Evolutionary conservation across 78 protist genomes (phyloP).

Genomic region (slime mould (Dictyostelium discoideum)): DNA sequence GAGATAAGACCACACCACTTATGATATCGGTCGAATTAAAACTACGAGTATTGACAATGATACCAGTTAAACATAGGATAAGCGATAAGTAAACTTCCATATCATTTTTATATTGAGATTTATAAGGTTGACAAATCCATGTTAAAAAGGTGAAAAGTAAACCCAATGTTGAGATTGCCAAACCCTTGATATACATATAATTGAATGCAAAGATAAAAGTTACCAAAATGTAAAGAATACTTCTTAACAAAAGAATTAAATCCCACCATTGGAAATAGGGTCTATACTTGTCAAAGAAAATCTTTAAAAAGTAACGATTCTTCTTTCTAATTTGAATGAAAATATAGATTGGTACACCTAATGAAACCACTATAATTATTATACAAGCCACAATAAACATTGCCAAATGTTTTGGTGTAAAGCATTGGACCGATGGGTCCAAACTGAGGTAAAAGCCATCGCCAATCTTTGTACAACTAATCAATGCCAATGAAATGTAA

Average conservation of each 20-base stretch:
- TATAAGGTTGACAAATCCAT: slow-evolving; percentile 54
- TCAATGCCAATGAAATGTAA: slow-evolving; percentile 17
- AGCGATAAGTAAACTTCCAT: slow-evolving; percentile 39
- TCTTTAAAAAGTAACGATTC: slow-evolving; percentile 31
- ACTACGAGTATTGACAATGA: slow-evolving; percentile 35
- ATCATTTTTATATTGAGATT: neutral
- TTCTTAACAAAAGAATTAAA: slow-evolving; percentile 10
- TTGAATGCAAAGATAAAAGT: slow-evolving; percentile 5
- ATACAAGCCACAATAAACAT: neutral
- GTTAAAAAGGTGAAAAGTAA: slow-evolving; percentile 19
- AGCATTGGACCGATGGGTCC: slow-evolving; percentile 44
- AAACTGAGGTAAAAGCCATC: neutral
- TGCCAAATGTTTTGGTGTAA: neutral
- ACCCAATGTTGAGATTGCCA: slow-evolving; percentile 38
- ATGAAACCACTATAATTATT: neutral
- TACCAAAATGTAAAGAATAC: neutral
- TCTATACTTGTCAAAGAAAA: slow-evolving; percentile 33
- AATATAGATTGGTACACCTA: slow-evolving; percentile 55
- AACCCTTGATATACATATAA: slow-evolving; percentile 22
- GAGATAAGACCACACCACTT: slow-evolving; percentile 14
- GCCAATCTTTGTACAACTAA: slow-evolving; percentile 16
- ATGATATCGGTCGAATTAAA: neutral
- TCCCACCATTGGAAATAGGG: slow-evolving; percentile 49
- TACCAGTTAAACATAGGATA: neutral
- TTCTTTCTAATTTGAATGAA: neutral